Base-by-base conservation (phyloP, 108 stramenopile species). In the Cylindrotheca closterium region DNA sequence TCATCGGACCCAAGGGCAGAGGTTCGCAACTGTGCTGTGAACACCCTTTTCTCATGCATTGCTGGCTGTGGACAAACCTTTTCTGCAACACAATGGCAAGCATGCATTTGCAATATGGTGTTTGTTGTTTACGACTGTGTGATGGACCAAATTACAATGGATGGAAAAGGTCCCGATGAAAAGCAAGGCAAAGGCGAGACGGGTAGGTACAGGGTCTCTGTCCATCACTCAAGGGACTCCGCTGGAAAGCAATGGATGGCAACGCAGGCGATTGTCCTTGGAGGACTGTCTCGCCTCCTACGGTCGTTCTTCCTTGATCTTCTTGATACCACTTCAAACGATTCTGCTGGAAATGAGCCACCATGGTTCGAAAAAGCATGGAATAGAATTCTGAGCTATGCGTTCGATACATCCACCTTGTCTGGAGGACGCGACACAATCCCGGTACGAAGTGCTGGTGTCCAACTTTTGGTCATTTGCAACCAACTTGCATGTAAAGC, bases 11-110 rank as follows among this genome's bases (percentile, higher is more conserved):
- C 51, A 37, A 65, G 93, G 52, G 58, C 85, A 1, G 89, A 94
- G 70, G 76, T 95, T 57, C 67, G 95, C 55, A 96, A 96, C 69
- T 95, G 94, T 63, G 77, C 94, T 7, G 90, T 96, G 25, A 96
- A 96, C 60, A 96, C 96, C 7, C 65, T 96, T 22, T 93, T 96
- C 57, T 93, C 93, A 22, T 93, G 91, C 48, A 87, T 93, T 53
- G 91, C 93, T 55, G 93, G 96, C 0, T 77, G 90, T 26, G 96
- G 96, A 7, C 56, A 75, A 58, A 66, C 60, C 1, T 89, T 95
- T 47, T 71, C 87, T 3, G 60, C 83, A 34, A 52, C 63, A 18
- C 88, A 91, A 60, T 96, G 95, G 95, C 48, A 86, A 64, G 81
- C 71, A 33, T 91, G 82, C 56, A 68, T 96, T 12, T 78, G 74